A percentile compares a stretch with the other conserved stretches of the same genome.
Conservation (phyloP, 75 land plant species). For the Cryptomeria japonica region DNA sequence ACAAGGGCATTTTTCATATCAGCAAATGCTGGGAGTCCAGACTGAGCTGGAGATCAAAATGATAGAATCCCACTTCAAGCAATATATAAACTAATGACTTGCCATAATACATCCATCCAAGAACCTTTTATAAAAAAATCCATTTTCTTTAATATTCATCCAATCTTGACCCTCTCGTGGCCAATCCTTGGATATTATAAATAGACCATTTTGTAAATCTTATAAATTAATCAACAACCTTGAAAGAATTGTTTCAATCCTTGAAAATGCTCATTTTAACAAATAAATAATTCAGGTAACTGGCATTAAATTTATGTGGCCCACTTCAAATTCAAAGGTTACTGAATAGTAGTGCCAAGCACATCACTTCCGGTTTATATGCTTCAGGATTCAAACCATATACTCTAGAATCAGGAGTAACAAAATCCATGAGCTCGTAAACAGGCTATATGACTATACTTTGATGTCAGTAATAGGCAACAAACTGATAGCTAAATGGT, state of each 20-base stretch:
- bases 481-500: no score
- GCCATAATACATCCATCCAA: neutral
- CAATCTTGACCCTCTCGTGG: neutral
- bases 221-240: neutral
- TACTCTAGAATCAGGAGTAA: no score
- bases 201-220: neutral
- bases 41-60: neutral
- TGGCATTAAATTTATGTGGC: neutral
- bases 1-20: no score
- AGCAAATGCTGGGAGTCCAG: neutral
- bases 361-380: neutral
- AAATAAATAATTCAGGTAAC: neutral
- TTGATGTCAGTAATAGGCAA: no score
- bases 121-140: neutral
- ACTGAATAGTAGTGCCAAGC: neutral
- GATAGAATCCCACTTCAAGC: neutral
- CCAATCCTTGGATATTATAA: neutral
- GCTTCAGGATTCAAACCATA: neutral
- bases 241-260: neutral
- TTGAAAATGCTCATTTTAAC: neutral
- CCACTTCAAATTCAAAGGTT: neutral
- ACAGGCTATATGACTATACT: no score
- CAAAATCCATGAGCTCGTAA: no score
- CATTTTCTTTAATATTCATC: neutral
- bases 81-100: neutral